Base-by-base conservation (phyloP, 306 rosid species). In the Cyamopsis tetragonoloba region DNA sequence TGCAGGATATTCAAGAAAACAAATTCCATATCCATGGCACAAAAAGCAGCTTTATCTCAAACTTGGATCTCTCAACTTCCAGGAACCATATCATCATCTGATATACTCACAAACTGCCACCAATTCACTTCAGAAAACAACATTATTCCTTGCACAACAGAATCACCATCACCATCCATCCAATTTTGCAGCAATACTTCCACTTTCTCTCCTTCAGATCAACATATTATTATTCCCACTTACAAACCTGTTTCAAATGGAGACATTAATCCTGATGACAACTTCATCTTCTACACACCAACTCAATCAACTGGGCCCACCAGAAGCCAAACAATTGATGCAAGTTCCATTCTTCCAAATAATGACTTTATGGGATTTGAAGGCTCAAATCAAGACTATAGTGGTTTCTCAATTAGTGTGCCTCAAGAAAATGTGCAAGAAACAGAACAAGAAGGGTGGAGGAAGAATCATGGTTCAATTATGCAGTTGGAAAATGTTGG, bases 1-100 rank as follows among this genome's bases (percentile, higher is more conserved):
- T 91, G 97, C 39, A 91, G 91, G 83, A 86, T 91, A 74, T 91
- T 88, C 76, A 83, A 84, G 88, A 91, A 91, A 76, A 62, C 88
- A 31, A 84, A 61, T 72, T 83, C 96, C 2, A 72, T 81, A 69
- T 86, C 97, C 7, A 81, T 79, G 85, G 86, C 88, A 20, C 96
- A 88, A 18, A 84, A 86, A 72, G 87, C 91, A 72, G 87, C 91
- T 12, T 73, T 86, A 27, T 77, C 89, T 53, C 85, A 81, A 14
- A 71, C 89, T 41, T 86, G 90, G 92, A 44, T 79, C 24, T 68
- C 85, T 66, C 80, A 84, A 26, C 32, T 82, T 7, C 91, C 75
- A 10, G 90, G 80, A 41, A 66, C 62, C 49, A 18, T 72, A 17
- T 79, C 76, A 17, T 79, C 76, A 1, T 30, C 86, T 27, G 82